Evolutionary conservation across 2,329 filamentous ascomycete genomes (phyloP).

Genomic region (Ophiosphaerella narmari): DNA sequence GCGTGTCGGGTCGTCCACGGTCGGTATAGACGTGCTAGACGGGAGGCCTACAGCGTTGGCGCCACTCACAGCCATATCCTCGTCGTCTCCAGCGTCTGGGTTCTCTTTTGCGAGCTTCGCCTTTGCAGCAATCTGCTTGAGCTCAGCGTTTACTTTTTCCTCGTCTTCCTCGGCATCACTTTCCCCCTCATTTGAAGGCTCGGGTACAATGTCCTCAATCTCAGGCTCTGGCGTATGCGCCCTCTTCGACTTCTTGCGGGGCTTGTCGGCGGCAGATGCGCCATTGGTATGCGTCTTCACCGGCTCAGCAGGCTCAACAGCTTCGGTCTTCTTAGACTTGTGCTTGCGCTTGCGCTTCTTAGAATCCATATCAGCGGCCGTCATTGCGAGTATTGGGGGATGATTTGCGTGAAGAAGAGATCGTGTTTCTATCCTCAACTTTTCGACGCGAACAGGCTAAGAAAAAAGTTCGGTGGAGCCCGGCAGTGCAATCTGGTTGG

Average conservation of each 20-base stretch:
- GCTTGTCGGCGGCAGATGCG: conserved; percentile 43
- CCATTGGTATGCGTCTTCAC: conserved; percentile 39
- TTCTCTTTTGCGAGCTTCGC: conserved; percentile 30
- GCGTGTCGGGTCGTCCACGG: conserved; percentile 67
- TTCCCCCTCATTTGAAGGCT: conserved; percentile 31
- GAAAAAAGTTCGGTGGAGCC: conserved; percentile 32
- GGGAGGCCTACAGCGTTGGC: conserved; percentile 55
- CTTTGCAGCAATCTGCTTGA: conserved; percentile 38
- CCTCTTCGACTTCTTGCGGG: conserved; percentile 49
- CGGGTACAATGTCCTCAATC: conserved; percentile 22
- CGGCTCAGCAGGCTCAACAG: conserved; percentile 21
- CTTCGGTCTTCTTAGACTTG: conserved; percentile 41
- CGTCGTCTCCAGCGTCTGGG: conserved; percentile 35
- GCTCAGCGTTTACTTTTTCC: conserved; percentile 40
- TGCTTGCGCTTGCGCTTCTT: conserved; percentile 58
- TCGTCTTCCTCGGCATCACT: conserved; percentile 41
- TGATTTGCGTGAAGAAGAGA: conserved; percentile 3
- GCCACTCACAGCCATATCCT: conserved; percentile 20
- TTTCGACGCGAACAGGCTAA: conserved; percentile 12
- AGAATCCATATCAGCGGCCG: conserved; percentile 45
- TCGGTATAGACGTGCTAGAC: conserved; percentile 62
- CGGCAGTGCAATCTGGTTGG: conserved; percentile 3
- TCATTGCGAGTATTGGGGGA: conserved; percentile 34
- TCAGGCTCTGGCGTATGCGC: conserved; percentile 39
- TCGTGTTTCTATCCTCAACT: conserved; percentile 17